Conservation (phyloP, 805 yeast genomes). For the Cyberlindnera suaveolens region DNA sequence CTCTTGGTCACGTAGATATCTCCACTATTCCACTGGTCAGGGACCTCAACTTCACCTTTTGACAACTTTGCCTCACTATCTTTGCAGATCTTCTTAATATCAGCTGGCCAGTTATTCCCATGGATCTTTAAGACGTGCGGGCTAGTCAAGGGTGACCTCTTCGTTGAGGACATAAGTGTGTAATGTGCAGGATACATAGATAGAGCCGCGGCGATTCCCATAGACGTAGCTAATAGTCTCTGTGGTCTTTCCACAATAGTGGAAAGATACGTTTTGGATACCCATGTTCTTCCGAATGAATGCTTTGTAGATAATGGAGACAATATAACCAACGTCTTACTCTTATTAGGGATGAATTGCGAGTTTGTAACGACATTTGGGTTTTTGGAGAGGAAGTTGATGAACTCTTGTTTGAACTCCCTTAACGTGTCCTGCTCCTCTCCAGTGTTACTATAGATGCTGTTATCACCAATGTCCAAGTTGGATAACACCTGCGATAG, state of each 20-base stretch:
- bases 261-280: constrained; percentile 53
- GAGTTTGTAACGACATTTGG: constrained; percentile 30
- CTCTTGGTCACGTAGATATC: constrained; percentile 68
- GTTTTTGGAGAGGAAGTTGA: constrained; percentile 34
- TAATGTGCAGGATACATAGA: constrained; percentile 60
- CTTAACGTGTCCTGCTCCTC: constrained; percentile 25
- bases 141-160: constrained; percentile 42
- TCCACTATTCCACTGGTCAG: constrained; percentile 76
- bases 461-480: constrained; percentile 13
- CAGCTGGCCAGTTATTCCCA: constrained; percentile 66
- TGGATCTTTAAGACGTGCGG: constrained; percentile 66
- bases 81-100: constrained; percentile 49
- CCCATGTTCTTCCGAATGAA: constrained; percentile 73
- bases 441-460: constrained; percentile 2
- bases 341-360: constrained; percentile 31
- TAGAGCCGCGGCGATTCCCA: constrained; percentile 73
- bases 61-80: constrained; percentile 50
- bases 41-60: constrained; percentile 60
- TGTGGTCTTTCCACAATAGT: constrained; percentile 83
- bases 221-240: constrained; percentile 65
- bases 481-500: constrained; percentile 16
- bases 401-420: constrained; percentile 37
- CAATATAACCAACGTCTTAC: constrained; percentile 53
- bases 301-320: constrained; percentile 70
- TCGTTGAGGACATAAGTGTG: constrained; percentile 40